Evolutionary conservation across 2,329 filamentous ascomycete genomes (phyloP), one percentile per base, ranked within the genome.

Genomic region (Paradendryphiella salina): DNA sequence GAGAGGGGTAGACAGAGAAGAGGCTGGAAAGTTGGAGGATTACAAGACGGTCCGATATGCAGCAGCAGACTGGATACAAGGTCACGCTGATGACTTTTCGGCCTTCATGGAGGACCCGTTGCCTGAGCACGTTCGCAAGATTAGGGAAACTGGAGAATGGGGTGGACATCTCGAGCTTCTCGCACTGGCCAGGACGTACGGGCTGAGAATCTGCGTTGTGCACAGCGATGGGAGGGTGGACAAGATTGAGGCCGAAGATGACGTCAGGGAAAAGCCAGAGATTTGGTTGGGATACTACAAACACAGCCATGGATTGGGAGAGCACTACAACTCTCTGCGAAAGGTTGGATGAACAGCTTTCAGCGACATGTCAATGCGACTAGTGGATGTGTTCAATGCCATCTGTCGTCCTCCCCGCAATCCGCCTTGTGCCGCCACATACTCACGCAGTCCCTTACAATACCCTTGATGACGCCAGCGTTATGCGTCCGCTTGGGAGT

Each of bases 271-370:
- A 8, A 78, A 76, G 59, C 82, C 82, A 62, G 83, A 83, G 60
- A 81, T 96, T 42, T 97, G 94, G 93, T 73, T 99, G 73, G 93
- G 91, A 29, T 99, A 97, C 74, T 97, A 97, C 74, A 82, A 89
- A 64, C 91, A 96, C 76, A 90, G 89, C 40, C 97, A 95, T 73
- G 93, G 93, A 1, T 77, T 99, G 41, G 94, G 94, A 10, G 94
- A 97, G 77, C 94, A 99, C 76, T 99, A 99, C 75, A 99, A 99
- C 71, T 96, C 92, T 45, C 75, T 99, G 70, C 67, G 77, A 35
- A 78, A 71, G 48, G 53, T 44, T 18, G 53, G 56, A 49, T 73
- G 66, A 71, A 46, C 21, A 36, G 10, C 42, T 26, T 13, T n/a
- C 26, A 14, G 15, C 15, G 5, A n/a, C 15, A 23, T 11, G 14